phyloP scores from a whole-genome alignment of 2,329 filamentous ascomycete genomes.

The Penicillium sp. region DNA sequence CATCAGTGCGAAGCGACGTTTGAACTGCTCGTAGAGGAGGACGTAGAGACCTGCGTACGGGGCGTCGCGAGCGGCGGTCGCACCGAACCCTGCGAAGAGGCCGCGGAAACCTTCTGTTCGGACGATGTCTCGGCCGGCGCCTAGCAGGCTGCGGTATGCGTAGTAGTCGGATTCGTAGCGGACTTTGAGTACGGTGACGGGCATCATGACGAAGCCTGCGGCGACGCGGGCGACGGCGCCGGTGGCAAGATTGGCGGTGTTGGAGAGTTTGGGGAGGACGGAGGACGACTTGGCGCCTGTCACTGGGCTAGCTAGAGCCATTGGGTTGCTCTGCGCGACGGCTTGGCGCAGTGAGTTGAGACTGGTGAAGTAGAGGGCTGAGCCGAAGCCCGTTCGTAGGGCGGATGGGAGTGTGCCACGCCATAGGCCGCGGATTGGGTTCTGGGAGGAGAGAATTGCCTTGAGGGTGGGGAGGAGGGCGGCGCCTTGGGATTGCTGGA shows the following conservation, averaged over 20 bases:
- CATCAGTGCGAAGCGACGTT: constrained; percentile 35
- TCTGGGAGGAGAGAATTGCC: constrained; percentile 66
- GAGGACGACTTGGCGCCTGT: constrained; percentile 58
- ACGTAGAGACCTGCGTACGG: constrained; percentile 96
- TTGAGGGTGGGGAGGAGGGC: constrained; percentile 70
- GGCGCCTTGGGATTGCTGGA: constrained; percentile 78
- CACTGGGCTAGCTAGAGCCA: constrained; percentile 38
- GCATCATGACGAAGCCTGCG: constrained; percentile 91
- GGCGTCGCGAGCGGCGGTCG: constrained; percentile 90
- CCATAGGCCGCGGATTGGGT: constrained; percentile 78
- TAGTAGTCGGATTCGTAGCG: constrained; percentile 91
- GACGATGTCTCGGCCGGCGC: constrained; percentile 74
- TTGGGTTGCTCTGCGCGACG: constrained; percentile 51
- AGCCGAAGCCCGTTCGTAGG: constrained; percentile 89
- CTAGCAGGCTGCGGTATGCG: constrained; percentile 72
- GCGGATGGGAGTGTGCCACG: constrained; percentile 89
- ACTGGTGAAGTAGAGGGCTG: constrained; percentile 88
- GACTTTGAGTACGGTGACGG: constrained; percentile 93
- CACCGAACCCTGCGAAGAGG: constrained; percentile 92
- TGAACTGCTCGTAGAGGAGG: constrained; percentile 76
- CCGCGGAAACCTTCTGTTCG: constrained; percentile 73
- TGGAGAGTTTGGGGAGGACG: constrained; percentile 77
- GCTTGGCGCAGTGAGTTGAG: constrained; percentile 80
- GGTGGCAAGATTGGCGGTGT: constrained; percentile 80
- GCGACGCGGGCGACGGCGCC: constrained; percentile 82